These are phyloP conservation scores for Mortierella sp. DNA, from an alignment of 371 early-diverging fungal species.

Conservation along the genomic window DNA sequence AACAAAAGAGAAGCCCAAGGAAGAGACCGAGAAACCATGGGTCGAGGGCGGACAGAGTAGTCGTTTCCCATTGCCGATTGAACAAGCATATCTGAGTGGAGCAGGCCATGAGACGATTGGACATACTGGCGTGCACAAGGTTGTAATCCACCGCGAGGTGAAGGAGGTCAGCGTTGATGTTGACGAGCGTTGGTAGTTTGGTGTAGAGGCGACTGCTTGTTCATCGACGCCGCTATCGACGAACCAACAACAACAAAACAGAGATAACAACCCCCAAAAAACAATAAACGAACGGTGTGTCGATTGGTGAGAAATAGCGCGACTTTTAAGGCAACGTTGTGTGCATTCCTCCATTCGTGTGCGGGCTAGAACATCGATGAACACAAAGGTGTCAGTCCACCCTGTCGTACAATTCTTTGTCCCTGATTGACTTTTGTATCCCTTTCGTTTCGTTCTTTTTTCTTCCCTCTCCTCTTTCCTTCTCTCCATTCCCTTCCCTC, in stretches of 20 bases:
- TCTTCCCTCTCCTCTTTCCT: background rate
- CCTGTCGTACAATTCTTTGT: background rate
- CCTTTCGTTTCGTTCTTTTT: background rate
- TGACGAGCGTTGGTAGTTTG: slow-evolving; percentile 29
- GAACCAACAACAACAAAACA: background rate
- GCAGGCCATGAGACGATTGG: slow-evolving; percentile 52
- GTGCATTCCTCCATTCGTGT: no score
- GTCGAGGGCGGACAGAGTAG: background rate
- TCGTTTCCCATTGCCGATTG: background rate
- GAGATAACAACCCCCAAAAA: background rate
- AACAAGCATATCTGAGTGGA: slow-evolving; percentile 13
- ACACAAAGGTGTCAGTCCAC: background rate
- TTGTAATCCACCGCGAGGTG: slow-evolving; percentile 45
- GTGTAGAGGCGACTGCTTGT: background rate
- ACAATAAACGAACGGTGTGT: background rate
- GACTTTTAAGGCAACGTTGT: slow-evolving; percentile 9
- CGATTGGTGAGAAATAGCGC: background rate
- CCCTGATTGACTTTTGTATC: background rate
- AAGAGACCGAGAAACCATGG: background rate
- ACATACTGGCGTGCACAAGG: slow-evolving; percentile 47
- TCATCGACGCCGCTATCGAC: background rate
- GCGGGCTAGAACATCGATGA: background rate
- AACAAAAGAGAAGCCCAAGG: background rate
- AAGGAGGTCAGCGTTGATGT: slow-evolving; percentile 44
- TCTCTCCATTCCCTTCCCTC: background rate